Evolutionary conservation across 352 stramenopile species (phyloP).

Genomic region (Thraustochytrium striatum): DNA sequence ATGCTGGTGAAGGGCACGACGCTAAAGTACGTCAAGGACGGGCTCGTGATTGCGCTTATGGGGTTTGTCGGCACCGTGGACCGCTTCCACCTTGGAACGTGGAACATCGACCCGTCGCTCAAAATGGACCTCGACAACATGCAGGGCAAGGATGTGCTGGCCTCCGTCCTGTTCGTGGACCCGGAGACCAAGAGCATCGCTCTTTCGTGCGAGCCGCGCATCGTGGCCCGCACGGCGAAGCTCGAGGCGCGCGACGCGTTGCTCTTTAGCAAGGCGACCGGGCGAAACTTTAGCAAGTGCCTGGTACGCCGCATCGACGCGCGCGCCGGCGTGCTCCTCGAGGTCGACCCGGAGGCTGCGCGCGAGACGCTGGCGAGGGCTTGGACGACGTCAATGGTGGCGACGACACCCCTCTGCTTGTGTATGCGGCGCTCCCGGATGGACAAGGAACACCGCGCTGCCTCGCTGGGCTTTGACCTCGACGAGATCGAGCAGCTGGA

Average conservation of each 20-base stretch:
- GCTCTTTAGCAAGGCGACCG: not conserved
- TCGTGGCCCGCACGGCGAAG: not conserved
- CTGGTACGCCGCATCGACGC: constrained; percentile 1
- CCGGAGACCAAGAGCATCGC: not conserved
- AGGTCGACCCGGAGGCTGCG: not conserved
- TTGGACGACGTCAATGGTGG: not conserved
- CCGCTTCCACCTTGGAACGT: not conserved
- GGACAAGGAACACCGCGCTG: too few species aligned
- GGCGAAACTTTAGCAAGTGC: not conserved
- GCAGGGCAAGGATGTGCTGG: not conserved
- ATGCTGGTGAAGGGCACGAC: constrained; percentile 25
- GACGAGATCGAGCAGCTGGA: constrained; percentile 32
- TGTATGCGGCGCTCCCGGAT: too few species aligned
- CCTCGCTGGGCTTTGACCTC: too few species aligned
- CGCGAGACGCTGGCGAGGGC: not conserved
- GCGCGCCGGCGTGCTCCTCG: not conserved
- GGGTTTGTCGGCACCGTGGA: constrained; percentile 20
- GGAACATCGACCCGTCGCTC: not conserved
- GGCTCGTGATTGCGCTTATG: constrained; percentile 13
- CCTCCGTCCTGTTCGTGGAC: constrained; percentile 17
- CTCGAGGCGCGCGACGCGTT: not conserved
- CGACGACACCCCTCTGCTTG: too few species aligned
- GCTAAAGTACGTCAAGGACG: not conserved
- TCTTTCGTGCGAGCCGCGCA: constrained; percentile 2
- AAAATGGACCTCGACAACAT: too few species aligned